Evolutionary conservation across 73 alveolate genomes (phyloP), one percentile per base, ranked within the genome.

Genomic region (Symbiodinium natans): DNA sequence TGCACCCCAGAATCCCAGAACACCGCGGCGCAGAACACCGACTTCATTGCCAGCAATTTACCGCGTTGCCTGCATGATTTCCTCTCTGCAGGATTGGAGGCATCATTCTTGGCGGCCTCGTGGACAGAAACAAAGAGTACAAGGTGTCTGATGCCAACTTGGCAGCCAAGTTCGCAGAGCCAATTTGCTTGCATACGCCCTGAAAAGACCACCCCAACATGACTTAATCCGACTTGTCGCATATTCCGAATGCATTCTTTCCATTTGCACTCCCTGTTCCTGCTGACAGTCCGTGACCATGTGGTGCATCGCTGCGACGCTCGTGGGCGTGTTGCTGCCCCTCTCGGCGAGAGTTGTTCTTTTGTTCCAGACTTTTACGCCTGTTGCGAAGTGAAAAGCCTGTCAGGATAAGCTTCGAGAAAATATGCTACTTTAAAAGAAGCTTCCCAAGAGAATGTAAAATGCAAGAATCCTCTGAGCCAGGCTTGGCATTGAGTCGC

Each of bases 221-320:
- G 31, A 23, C 31, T 31, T 31, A 17, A 63, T 25, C 34, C 82
- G 75, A 21, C 75, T 2, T 21, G 17, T 29, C 75, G 31, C 27
- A 21, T 56, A 21, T 29, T 56, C 17, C 27, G 17, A 2, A 2
- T 56, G 75, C 17, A 21, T 56, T 21, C 17, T 21, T 56, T 29
- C 17, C 31, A 21, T 2, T 2, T 1, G 27, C 75, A 21, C 75
- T 56, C 31, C 27, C 27, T 56, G 2, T 56, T 21, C 0, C 29
- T 83, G 40, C 56, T 59, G 36, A 23, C 93, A 88, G 95, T 88
- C 95, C 15, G 95, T 88, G 95, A 88, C 95, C n/a, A 6, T 88
- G 73, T 88, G 95, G 95, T 88, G 95, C 95, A 54, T 88, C 73
- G 95, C 73, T 11, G 95, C 95, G 29, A 88, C 95, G 86, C 82